These are phyloP conservation scores for Talaromyces sp. DNA, from an alignment of 2,329 filamentous ascomycete species.

Conservation along the genomic window DNA sequence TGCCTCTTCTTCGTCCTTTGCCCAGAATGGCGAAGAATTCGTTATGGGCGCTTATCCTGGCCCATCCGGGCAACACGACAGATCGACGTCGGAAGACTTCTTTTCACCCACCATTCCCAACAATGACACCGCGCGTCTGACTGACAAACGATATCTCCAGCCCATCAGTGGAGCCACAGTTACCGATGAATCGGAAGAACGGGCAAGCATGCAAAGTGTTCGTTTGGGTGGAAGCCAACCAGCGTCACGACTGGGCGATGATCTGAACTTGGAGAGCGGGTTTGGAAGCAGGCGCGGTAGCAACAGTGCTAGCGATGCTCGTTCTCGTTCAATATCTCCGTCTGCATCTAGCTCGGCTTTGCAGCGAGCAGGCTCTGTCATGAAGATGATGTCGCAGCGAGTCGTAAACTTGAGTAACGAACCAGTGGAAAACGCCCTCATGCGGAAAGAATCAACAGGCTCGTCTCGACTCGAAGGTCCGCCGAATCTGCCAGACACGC, in stretches of 20 bases:
- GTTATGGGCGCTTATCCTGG: constrained; percentile 11
- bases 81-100: constrained; percentile 46
- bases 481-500: constrained; percentile 45
- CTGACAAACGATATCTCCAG: constrained; percentile 51
- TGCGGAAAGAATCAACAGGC: constrained; percentile 51
- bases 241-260: constrained; percentile 54
- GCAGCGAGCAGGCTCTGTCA: constrained; percentile 66
- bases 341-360: constrained; percentile 60
- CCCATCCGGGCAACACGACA: constrained; percentile 18
- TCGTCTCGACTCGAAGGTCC: constrained; percentile 50
- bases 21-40: constrained; percentile 21
- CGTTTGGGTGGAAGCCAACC: constrained; percentile 41
- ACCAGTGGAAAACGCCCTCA: constrained; percentile 67
- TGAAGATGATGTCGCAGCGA: constrained; percentile 87
- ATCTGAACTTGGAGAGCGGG: constrained; percentile 54
- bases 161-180: constrained; percentile 50
- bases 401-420: constrained; percentile 97
- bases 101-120: constrained; percentile 49
- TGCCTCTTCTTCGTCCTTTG: constrained; percentile 15
- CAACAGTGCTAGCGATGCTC: constrained; percentile 18
- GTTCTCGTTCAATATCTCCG: constrained; percentile 55
- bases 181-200: constrained; percentile 41
- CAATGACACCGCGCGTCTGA: constrained; percentile 56
- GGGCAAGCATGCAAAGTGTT: constrained; percentile 51
- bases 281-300: constrained; percentile 51